Percentiles rank a stretch among this genome's conserved stretches.
Conservation (phyloP, 176 grass and related monocot species). For the Carex kokanica region DNA sequence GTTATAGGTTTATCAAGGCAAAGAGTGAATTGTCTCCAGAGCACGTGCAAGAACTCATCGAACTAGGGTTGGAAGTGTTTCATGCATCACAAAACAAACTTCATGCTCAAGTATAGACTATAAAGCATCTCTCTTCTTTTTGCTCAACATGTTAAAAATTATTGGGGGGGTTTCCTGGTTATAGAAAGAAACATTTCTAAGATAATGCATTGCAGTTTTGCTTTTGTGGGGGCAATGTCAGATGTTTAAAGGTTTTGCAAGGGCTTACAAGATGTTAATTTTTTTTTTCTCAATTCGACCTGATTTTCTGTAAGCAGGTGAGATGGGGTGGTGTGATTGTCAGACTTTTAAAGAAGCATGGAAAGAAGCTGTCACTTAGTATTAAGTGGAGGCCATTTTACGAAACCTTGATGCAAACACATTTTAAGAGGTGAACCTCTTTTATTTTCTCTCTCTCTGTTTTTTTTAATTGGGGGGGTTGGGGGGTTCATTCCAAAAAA, state of each 20-base stretch:
- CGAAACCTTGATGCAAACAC: conserved; percentile 75
- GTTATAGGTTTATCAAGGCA: conserved; percentile 72
- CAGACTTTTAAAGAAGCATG: conserved; percentile 74
- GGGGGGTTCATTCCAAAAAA: neutral
- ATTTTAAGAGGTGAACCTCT: conserved; percentile 80
- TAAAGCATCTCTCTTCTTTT: conserved; percentile 3
- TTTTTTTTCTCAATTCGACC: neutral
- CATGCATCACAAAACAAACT: conserved; percentile 79
- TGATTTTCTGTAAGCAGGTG: conserved; percentile 52
- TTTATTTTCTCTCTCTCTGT: neutral
- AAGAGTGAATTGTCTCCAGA: conserved; percentile 83
- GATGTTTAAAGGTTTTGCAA: conserved; percentile 2
- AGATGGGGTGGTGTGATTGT: conserved; percentile 76
- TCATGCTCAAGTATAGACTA: conserved; percentile 71
- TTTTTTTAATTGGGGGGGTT: neutral
- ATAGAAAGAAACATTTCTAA: neutral
- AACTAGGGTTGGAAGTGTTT: conserved; percentile 84
- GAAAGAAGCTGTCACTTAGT: conserved; percentile 58
- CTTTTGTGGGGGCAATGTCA: neutral
- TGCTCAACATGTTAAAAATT: conserved; percentile 21
- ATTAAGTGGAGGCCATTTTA: conserved; percentile 89
- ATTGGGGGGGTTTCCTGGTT: neutral
- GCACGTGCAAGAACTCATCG: conserved; percentile 61
- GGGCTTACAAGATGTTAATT: neutral
- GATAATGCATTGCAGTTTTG: neutral